Evolutionary conservation across 2,329 filamentous ascomycete genomes (phyloP).

Genomic region (Diaporthe vaccinii): DNA sequence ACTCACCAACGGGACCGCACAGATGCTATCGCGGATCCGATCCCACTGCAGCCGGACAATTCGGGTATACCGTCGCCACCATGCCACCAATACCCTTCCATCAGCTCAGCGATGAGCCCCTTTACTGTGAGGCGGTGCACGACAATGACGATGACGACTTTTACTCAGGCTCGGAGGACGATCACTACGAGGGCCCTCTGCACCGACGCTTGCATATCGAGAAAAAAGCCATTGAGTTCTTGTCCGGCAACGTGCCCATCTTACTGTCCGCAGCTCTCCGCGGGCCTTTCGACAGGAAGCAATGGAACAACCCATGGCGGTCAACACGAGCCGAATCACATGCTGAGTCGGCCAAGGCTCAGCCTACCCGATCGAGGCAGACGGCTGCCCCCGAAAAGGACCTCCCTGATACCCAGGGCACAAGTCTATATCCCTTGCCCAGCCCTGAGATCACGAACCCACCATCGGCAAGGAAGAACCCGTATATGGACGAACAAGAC

Average conservation of each 20-base stretch:
- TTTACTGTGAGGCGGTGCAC: conserved; percentile 62
- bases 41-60: conserved; percentile 28
- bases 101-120: conserved; percentile 50
- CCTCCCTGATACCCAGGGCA: conserved; percentile 35
- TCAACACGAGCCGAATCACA: conserved; percentile 46
- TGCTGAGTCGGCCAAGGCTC: conserved; percentile 14
- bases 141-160: conserved; percentile 60
- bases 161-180: conserved; percentile 70
- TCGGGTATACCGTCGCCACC: conserved; percentile 3
- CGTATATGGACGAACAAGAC: conserved; percentile 39
- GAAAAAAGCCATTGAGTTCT: conserved; percentile 68
- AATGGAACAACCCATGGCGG: conserved; percentile 68
- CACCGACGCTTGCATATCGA: conserved; percentile 69
- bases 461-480: conserved; percentile 45
- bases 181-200: conserved; percentile 62
- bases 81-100: conserved; percentile 30
- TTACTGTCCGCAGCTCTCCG: conserved; percentile 72
- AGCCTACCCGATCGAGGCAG: conserved; percentile 45
- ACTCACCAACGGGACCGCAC: background rate
- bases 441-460: conserved; percentile 47
- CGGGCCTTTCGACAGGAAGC: conserved; percentile 70
- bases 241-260: conserved; percentile 67
- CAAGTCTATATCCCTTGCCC: conserved; percentile 40
- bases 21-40: background rate
- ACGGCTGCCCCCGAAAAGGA: conserved; percentile 3